Percentiles rank a stretch among this genome's conserved stretches.
These are phyloP conservation scores for Monosporascus cannonballus DNA, from an alignment of 2,329 filamentous ascomycete genomes.

Conservation along the genomic window DNA sequence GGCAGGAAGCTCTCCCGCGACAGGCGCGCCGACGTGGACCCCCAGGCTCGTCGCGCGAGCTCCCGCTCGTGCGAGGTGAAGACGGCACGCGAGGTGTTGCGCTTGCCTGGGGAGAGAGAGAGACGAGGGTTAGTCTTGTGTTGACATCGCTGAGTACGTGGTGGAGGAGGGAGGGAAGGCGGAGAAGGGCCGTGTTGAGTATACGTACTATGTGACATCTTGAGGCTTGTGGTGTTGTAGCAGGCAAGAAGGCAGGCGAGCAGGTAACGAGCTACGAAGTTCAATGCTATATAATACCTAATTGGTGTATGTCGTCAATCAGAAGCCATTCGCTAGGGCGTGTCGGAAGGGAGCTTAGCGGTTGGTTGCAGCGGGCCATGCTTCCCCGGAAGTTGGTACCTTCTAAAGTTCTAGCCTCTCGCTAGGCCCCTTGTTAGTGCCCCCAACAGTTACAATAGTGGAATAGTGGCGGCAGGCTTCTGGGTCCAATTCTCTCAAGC, in stretches of 20 bases:
- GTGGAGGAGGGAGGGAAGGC: not conserved
- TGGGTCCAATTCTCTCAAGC: too few species aligned
- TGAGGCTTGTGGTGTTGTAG: not conserved
- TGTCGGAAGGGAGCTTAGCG: too few species aligned
- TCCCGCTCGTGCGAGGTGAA: conserved; percentile 90
- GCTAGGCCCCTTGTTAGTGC: too few species aligned
- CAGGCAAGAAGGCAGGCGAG: not conserved
- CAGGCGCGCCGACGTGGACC: conserved; percentile 74
- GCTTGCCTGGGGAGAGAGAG: conserved; percentile 51
- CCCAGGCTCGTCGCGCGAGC: conserved; percentile 77
- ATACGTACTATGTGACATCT: not conserved
- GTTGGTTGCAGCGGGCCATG: too few species aligned
- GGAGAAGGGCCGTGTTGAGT: not conserved
- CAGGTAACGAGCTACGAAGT: not conserved
- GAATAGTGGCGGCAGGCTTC: too few species aligned
- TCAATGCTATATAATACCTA: too few species aligned
- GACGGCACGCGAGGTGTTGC: conserved; percentile 86
- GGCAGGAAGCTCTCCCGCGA: conserved; percentile 86
- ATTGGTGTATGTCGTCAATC: too few species aligned
- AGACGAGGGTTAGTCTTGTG: conserved; percentile 40
- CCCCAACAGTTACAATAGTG: too few species aligned
- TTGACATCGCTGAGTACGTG: not conserved
- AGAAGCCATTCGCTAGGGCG: too few species aligned
- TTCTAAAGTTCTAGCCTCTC: too few species aligned
- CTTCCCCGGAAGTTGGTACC: too few species aligned